A percentile compares a stretch with the other conserved stretches of the same genome.
phyloP scores from a whole-genome alignment of 2,329 filamentous ascomycete species.

The Juglanconis juglandina region DNA sequence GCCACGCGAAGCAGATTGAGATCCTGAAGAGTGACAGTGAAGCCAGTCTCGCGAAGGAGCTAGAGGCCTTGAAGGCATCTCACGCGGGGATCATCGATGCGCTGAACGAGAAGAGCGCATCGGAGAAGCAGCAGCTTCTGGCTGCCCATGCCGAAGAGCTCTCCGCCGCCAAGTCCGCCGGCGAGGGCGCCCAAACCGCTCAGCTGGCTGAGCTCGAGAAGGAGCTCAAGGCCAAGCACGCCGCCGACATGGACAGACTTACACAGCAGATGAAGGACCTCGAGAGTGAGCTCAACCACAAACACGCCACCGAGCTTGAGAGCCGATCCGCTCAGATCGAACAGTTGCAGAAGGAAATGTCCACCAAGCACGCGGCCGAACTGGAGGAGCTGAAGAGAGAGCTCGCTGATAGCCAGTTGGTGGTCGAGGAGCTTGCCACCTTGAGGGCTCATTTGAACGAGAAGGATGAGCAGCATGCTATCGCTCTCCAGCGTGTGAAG shows the following conservation, averaged over 20 bases:
- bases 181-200: slow-evolving; percentile 23
- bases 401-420: slow-evolving; percentile 28
- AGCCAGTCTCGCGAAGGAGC: slow-evolving; percentile 35
- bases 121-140: slow-evolving; percentile 37
- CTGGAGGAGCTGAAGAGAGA: slow-evolving; percentile 35
- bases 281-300: slow-evolving; percentile 20
- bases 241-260: slow-evolving; percentile 2
- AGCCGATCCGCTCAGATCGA: slow-evolving; percentile 13
- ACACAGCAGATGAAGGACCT: slow-evolving; percentile 15
- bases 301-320: slow-evolving; percentile 30
- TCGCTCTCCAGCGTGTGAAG: slow-evolving; percentile 37
- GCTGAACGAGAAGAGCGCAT: slow-evolving; percentile 39
- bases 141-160: slow-evolving; percentile 31
- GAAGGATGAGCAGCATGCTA: slow-evolving; percentile 31
- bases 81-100: slow-evolving; percentile 42
- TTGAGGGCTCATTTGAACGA: slow-evolving; percentile 31
- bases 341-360: slow-evolving; percentile 11
- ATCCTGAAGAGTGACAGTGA: slow-evolving; percentile 41
- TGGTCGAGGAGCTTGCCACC: slow-evolving; percentile 29
- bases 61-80: slow-evolving; percentile 40
- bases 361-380: slow-evolving; percentile 31
- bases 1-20: slow-evolving; percentile 49
- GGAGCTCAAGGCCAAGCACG: slow-evolving; percentile 22
- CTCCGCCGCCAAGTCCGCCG: slow-evolving; percentile 24
- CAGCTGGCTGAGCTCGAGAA: slow-evolving; percentile 25